phyloP scores from a whole-genome alignment of 768 basidiomycete species.

The Pulveroboletus sp. region DNA sequence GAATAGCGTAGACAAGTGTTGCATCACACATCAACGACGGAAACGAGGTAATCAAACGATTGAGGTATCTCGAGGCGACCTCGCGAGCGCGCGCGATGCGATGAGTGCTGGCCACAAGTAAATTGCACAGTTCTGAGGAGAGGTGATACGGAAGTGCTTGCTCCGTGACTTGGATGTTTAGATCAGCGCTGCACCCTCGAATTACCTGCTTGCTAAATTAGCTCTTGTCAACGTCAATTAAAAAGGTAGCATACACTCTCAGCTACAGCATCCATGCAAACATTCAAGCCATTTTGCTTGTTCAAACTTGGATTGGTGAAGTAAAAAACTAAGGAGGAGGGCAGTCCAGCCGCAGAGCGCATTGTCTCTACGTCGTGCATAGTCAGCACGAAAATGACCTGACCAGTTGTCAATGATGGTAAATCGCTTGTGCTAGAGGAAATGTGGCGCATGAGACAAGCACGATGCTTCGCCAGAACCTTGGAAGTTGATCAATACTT shows the following conservation, averaged over 20 bases:
- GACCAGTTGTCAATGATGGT: constrained; percentile 70
- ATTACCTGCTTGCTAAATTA: constrained; percentile 56
- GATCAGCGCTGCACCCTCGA: constrained; percentile 62
- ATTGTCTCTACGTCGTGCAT: constrained; percentile 88
- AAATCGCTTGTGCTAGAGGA: constrained; percentile 63
- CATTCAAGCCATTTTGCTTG: constrained; percentile 55
- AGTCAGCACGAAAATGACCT: constrained; percentile 77
- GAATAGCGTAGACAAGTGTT: constrained; percentile 78
- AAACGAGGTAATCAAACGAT: constrained; percentile 83
- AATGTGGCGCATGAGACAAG: constrained; percentile 59
- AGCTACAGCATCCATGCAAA: constrained; percentile 82
- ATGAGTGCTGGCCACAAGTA: constrained; percentile 79
- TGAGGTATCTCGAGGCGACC: constrained; percentile 76
- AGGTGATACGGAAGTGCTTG: constrained; percentile 71
- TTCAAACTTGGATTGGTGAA: constrained; percentile 87
- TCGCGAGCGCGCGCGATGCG: constrained; percentile 77
- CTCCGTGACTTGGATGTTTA: constrained; percentile 70
- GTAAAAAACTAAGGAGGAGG: constrained; percentile 80
- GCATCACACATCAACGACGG: constrained; percentile 93
- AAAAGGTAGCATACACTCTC: constrained; percentile 55
- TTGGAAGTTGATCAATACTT: constrained; percentile 27
- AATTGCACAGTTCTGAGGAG: constrained; percentile 65
- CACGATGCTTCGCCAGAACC: constrained; percentile 69
- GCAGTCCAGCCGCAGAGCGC: constrained; percentile 73
- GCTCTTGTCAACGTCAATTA: background rate